A percentile compares a stretch with the other conserved stretches of the same genome.
phyloP scores from a whole-genome alignment of 202 grass and related monocot species.

The Panicum hallii region DNA sequence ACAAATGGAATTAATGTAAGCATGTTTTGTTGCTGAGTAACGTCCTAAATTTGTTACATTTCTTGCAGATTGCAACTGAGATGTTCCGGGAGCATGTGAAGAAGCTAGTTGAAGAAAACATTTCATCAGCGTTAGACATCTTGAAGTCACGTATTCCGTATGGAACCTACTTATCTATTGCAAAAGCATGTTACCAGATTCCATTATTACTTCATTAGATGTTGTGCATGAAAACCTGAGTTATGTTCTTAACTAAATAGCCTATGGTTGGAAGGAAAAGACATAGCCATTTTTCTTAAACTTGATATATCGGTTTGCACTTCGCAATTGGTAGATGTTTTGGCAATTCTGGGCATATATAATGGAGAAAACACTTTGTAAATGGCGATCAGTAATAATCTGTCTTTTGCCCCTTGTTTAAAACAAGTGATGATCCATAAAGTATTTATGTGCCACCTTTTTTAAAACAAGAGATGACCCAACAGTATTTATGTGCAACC shows the following conservation, averaged over 20 bases:
- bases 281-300: constrained; percentile 32
- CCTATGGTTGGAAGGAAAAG: constrained; percentile 17
- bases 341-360: constrained; percentile 4
- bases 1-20: constrained; percentile 23
- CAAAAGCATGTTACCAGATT: background rate
- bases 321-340: constrained; percentile 9
- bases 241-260: constrained; percentile 22
- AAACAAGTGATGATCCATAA: constrained; percentile 9
- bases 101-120: constrained; percentile 90
- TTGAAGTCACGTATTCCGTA: constrained; percentile 89
- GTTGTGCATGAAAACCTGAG: constrained; percentile 33
- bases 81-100: constrained; percentile 89
- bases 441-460: background rate
- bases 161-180: constrained; percentile 42
- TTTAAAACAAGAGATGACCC: constrained; percentile 13
- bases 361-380: constrained; percentile 3
- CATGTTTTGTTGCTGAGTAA: constrained; percentile 42
- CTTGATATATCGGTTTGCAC: constrained; percentile 14
- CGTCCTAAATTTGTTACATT: constrained; percentile 37
- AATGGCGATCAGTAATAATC: constrained; percentile 3
- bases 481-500: background rate
- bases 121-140: constrained; percentile 66
- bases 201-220: constrained; percentile 36
- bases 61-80: constrained; percentile 81
- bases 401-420: constrained; percentile 18